phyloP scores from a whole-genome alignment of 176 grass and related monocot genomes.

The Carex cristatella region DNA sequence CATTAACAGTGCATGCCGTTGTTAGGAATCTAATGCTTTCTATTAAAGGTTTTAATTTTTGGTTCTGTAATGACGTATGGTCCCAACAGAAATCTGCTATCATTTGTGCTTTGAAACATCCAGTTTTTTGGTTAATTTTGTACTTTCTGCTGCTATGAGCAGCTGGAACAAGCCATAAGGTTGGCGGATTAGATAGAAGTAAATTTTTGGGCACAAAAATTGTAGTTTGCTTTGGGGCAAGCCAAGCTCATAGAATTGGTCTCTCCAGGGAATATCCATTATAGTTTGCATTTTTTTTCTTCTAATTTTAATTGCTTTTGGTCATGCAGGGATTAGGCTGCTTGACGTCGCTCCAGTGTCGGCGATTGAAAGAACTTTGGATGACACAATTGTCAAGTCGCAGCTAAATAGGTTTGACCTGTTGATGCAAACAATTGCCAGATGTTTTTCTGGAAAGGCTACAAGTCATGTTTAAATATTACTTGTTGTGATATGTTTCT shows the following conservation, averaged over 20 bases:
- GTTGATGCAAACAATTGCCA: neutral
- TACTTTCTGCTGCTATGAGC: neutral
- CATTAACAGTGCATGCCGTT: neutral
- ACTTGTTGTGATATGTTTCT: neutral
- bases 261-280: neutral
- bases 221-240: neutral
- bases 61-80: neutral
- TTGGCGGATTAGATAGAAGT: neutral
- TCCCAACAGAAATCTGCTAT: neutral
- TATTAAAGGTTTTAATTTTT: neutral
- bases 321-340: neutral
- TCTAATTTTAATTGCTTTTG: neutral
- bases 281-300: neutral
- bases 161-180: neutral
- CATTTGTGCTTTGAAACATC: neutral
- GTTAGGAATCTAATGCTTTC: neutral
- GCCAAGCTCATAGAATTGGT: neutral
- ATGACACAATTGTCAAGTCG: neutral
- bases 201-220: neutral
- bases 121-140: neutral
- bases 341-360: neutral
- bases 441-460: neutral
- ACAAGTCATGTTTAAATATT: neutral
- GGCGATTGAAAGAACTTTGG: neutral
- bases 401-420: neutral